Percentiles rank a stretch among this genome's conserved stretches.
phyloP scores from a whole-genome alignment of 148 eudicot species.

The Rhododendron simsii region DNA sequence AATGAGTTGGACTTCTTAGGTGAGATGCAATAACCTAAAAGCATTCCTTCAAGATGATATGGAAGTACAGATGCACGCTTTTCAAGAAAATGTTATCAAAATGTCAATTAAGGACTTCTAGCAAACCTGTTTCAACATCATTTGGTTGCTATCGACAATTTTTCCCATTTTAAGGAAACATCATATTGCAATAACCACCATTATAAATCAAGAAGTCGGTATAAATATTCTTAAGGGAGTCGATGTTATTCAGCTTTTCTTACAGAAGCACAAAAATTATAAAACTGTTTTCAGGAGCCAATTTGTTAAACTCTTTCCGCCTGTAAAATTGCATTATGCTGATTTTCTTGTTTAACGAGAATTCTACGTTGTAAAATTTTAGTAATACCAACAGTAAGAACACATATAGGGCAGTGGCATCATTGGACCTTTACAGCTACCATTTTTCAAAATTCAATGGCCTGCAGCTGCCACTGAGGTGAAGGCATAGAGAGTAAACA shows the following conservation, averaged over 20 bases:
- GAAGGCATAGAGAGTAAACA: not conserved
- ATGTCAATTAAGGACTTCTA: not conserved
- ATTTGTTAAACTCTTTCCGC: not conserved
- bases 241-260: not conserved
- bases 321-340: not conserved
- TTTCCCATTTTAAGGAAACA: not conserved
- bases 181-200: not conserved
- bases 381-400: not conserved
- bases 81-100: conserved; percentile 1
- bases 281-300: not conserved
- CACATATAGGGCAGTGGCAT: not conserved
- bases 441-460: not conserved
- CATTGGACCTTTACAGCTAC: not conserved
- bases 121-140: not conserved
- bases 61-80: not conserved
- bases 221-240: not conserved
- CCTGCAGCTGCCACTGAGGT: not conserved
- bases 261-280: not conserved
- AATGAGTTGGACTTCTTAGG: not conserved
- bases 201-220: not conserved
- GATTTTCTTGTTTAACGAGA: not conserved
- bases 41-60: not conserved
- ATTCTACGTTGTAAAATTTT: not conserved
- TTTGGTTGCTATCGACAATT: not conserved
- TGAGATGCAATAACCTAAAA: not conserved